Conservation (phyloP, 2,329 filamentous ascomycete species). For the Sporothrix pallida region DNA sequence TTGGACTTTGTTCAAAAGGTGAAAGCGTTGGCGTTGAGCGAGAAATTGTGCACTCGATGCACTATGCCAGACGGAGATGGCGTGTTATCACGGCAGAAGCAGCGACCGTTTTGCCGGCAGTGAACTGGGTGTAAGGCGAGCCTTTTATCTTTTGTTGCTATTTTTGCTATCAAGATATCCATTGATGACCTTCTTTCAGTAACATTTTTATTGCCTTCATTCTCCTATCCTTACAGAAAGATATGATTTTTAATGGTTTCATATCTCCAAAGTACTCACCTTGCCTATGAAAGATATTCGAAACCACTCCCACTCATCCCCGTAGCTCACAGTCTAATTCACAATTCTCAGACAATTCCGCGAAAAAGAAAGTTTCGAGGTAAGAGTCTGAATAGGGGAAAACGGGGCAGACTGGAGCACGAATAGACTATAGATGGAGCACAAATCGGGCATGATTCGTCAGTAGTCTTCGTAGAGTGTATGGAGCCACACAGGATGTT, state of each 20-base stretch:
- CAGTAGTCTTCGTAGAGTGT: not conserved
- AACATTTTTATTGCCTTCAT: not conserved
- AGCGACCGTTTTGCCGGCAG: not conserved
- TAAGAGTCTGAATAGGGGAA: not conserved
- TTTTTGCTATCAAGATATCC: slow-evolving; percentile 1
- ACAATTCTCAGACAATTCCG: not conserved
- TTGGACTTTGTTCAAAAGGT: not conserved
- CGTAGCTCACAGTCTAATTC: not conserved
- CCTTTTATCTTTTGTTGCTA: not conserved
- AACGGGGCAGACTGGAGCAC: not conserved
- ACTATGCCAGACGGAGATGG: not conserved
- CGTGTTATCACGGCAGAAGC: not conserved
- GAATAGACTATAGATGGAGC: not conserved
- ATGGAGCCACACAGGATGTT: too few species aligned
- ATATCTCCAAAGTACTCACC: not conserved
- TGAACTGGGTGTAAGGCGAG: too few species aligned
- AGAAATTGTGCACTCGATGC: not conserved
- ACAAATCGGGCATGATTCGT: not conserved
- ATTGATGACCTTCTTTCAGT: not conserved
- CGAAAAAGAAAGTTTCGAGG: not conserved
- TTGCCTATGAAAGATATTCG: not conserved
- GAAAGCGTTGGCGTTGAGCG: slow-evolving; percentile 6
- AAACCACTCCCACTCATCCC: not conserved
- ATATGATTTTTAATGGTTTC: not conserved
- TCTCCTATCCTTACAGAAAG: not conserved